A percentile compares a stretch with the other conserved stretches of the same genome.
phyloP scores from a whole-genome alignment of 73 alveolate genomes.

The Paraurostyla sp. region DNA sequence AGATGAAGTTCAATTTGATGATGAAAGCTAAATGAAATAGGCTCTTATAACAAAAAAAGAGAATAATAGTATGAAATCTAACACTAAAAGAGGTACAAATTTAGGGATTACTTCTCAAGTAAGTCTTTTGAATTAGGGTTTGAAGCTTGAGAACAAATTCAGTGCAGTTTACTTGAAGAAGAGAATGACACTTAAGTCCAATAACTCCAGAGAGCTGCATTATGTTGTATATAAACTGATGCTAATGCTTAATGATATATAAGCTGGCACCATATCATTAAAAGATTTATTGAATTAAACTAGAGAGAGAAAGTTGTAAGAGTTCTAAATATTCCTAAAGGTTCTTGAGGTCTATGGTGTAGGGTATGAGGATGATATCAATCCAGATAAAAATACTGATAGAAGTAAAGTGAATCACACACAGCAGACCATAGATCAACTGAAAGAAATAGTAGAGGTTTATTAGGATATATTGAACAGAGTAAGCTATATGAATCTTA shows the following conservation, averaged over 20 bases:
- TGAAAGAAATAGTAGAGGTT: not conserved
- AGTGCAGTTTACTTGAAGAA: constrained; percentile 3
- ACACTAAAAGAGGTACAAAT: not conserved
- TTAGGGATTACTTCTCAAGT: no score
- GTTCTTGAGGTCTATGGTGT: constrained; percentile 58
- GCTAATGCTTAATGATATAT: constrained; percentile 11
- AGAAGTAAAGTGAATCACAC: not conserved
- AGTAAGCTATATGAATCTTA: not conserved
- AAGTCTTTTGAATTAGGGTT: not conserved
- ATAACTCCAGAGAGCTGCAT: not conserved
- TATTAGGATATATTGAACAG: not conserved
- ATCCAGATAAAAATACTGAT: not conserved
- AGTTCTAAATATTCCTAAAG: constrained; percentile 14
- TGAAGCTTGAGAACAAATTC: not conserved
- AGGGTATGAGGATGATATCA: constrained; percentile 42
- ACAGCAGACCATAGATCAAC: not conserved
- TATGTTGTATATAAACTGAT: not conserved
- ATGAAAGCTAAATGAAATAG: not conserved
- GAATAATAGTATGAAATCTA: not conserved
- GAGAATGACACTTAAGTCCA: not conserved
- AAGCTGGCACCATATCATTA: constrained; percentile 33
- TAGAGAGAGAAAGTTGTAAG: not conserved
- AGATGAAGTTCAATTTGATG: no score
- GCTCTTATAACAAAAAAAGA: not conserved
- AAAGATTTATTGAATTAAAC: constrained; percentile 3